Conservation (phyloP, 2,329 filamentous ascomycete genomes). For the Graphiopsis chlorocephala region DNA sequence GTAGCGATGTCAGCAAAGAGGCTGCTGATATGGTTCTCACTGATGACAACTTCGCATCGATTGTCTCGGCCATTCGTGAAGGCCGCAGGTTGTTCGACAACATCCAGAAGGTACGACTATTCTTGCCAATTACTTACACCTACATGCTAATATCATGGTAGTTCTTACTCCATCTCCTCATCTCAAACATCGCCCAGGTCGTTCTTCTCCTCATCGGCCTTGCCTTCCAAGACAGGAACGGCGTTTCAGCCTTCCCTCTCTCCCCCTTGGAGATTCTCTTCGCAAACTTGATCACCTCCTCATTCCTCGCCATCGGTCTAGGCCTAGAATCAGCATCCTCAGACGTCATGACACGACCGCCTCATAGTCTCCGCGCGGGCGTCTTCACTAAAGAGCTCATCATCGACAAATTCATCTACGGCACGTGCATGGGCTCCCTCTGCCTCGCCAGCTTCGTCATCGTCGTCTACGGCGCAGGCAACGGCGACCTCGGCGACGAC, state of each 20-base stretch:
- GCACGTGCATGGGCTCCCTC: constrained; percentile 45
- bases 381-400: constrained; percentile 48
- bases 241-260: constrained; percentile 45
- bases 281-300: constrained; percentile 48
- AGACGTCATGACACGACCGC: constrained; percentile 48
- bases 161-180: constrained; percentile 49
- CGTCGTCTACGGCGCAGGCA: constrained; percentile 44
- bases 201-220: constrained; percentile 47
- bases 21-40: constrained; percentile 46
- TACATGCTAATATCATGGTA: not conserved
- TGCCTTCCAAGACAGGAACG: constrained; percentile 44
- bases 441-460: constrained; percentile 46
- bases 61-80: constrained; percentile 46
- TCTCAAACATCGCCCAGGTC: constrained; percentile 49
- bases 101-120: constrained; percentile 38
- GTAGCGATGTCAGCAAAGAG: constrained; percentile 45
- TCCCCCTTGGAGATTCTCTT: constrained; percentile 49
- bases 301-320: constrained; percentile 47
- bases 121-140: not conserved
- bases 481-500: constrained; percentile 42
- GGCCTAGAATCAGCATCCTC: constrained; percentile 46
- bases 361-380: constrained; percentile 42
- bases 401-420: constrained; percentile 49
- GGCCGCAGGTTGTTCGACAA: constrained; percentile 48
- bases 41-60: constrained; percentile 46